phyloP scores from a whole-genome alignment of 176 grass and related monocot species.

The Aegilops umbellulata region DNA sequence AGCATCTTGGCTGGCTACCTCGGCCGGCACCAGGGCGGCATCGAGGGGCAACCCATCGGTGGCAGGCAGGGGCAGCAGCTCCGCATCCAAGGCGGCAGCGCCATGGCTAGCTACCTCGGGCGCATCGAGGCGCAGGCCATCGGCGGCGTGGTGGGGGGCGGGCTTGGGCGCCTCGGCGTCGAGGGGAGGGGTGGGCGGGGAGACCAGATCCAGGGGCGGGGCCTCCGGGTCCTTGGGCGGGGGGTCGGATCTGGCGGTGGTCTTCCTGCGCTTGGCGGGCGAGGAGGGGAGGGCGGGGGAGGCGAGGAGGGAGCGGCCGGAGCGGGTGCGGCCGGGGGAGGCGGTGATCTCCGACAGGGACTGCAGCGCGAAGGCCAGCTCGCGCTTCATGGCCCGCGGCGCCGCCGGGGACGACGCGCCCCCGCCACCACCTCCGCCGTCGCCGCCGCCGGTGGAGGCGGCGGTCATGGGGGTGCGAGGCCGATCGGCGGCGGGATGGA shows the following conservation, averaged over 20 bases:
- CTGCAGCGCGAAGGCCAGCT: constrained; percentile 58
- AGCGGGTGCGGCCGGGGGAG: constrained; percentile 54
- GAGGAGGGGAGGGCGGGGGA: background rate
- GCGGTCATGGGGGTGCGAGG: constrained; percentile 21
- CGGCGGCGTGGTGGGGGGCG: background rate
- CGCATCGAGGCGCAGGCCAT: no score
- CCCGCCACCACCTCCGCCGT: background rate
- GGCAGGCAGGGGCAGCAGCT: no score
- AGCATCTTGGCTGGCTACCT: no score
- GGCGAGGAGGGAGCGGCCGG: constrained; percentile 31
- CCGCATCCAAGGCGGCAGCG: no score
- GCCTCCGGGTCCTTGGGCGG: no score
- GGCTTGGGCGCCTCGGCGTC: constrained; percentile 35
- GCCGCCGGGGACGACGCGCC: background rate
- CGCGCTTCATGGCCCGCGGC: constrained; percentile 54
- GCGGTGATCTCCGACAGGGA: constrained; percentile 38
- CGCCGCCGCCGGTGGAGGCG: constrained; percentile 7
- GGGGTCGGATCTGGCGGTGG: constrained; percentile 26
- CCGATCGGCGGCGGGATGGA: background rate
- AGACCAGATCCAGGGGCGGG: constrained; percentile 20
- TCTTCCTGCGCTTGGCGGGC: constrained; percentile 34
- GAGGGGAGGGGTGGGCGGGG: constrained; percentile 40
- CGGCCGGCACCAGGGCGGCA: no score
- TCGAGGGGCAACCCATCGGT: background rate
- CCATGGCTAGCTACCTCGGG: no score